Evolutionary conservation across 257 asterid species (phyloP).

Genomic region (Echites panduratus): DNA sequence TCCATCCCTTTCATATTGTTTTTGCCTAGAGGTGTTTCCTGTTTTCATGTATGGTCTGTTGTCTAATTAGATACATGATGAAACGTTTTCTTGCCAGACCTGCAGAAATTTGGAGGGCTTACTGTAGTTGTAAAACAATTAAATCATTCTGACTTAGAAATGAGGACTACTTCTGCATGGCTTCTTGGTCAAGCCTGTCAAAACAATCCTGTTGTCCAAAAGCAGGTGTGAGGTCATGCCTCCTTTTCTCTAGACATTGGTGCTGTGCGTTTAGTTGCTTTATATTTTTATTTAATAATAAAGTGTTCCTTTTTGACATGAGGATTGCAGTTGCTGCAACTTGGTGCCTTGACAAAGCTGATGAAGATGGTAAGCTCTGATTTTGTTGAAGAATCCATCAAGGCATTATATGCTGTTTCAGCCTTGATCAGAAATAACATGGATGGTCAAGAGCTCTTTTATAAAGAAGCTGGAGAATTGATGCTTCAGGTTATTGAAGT

Average conservation of each 20-base stretch:
- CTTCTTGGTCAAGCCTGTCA: constrained; percentile 87
- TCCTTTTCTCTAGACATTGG: neutral
- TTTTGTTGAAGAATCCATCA: constrained; percentile 61
- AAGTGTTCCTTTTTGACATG: constrained; percentile 15
- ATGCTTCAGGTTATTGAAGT: constrained; percentile 69
- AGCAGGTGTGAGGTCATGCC: constrained; percentile 42
- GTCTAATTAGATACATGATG: neutral
- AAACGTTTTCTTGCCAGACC: constrained; percentile 31
- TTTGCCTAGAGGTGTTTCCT: neutral
- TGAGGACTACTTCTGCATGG: constrained; percentile 72
- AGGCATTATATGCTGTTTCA: constrained; percentile 75
- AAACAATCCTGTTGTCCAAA: constrained; percentile 69
- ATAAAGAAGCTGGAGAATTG: constrained; percentile 53
- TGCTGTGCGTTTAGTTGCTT: neutral
- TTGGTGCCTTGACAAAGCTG: constrained; percentile 51
- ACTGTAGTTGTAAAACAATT: constrained; percentile 47
- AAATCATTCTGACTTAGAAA: constrained; percentile 39
- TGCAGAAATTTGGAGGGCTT: constrained; percentile 77
- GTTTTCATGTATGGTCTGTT: neutral
- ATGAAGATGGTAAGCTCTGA: constrained; percentile 58
- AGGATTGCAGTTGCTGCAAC: constrained; percentile 57
- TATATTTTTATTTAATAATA: neutral
- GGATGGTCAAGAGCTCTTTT: constrained; percentile 58
- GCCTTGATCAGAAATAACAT: constrained; percentile 65
- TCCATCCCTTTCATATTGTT: neutral